Evolutionary conservation across 1,284 basidiomycete species (phyloP).

Genomic region (Pisolithus thermaeus): DNA sequence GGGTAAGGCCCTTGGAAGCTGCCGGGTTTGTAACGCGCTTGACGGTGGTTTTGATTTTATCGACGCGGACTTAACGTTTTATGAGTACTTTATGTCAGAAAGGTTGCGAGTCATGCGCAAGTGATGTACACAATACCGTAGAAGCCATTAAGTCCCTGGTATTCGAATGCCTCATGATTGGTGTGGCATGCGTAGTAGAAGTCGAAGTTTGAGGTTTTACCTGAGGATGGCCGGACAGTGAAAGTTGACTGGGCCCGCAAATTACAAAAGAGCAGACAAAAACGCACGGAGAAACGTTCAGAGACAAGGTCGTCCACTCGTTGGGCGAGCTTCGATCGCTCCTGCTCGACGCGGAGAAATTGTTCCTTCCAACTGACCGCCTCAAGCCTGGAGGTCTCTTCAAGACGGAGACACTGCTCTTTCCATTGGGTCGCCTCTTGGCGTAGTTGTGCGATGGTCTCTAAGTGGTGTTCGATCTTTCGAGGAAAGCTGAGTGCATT

Average conservation of each 20-base stretch:
- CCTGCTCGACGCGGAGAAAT: constrained; percentile 60
- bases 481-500: background rate
- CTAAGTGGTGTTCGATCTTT: constrained; percentile 53
- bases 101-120: constrained; percentile 9
- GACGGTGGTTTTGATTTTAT: constrained; percentile 11
- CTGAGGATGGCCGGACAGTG: constrained; percentile 6
- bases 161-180: constrained; percentile 16
- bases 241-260: constrained; percentile 8
- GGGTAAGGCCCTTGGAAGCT: constrained; percentile 13
- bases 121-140: constrained; percentile 13
- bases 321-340: constrained; percentile 47
- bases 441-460: constrained; percentile 54
- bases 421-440: constrained; percentile 64
- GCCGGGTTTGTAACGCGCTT: constrained; percentile 8
- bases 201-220: constrained; percentile 22
- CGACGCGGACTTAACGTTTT: constrained; percentile 11
- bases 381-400: constrained; percentile 42
- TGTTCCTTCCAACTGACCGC: constrained; percentile 65
- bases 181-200: constrained; percentile 18
- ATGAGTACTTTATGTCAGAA: constrained; percentile 11
- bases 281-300: constrained; percentile 38
- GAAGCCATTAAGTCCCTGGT: constrained; percentile 14
- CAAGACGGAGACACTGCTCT: constrained; percentile 52
- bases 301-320: constrained; percentile 52
- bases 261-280: constrained; percentile 4